Evolutionary conservation across 768 basidiomycete species (phyloP), one percentile per base, ranked within the genome.

Genomic region (Psilocybe cyanescens): DNA sequence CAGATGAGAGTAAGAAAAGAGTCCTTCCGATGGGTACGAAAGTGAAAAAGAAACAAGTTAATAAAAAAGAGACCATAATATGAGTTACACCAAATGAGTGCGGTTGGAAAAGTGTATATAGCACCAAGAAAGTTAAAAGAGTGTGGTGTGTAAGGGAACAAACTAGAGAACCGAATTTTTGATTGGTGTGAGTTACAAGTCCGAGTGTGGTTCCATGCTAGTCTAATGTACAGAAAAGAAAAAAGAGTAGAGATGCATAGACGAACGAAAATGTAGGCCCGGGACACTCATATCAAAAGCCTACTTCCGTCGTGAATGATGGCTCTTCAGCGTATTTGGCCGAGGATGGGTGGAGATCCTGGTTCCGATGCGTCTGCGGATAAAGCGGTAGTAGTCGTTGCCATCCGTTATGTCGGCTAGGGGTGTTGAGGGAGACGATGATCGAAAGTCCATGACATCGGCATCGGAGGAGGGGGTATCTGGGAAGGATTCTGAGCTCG

Each of bases 281-380:
- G 76, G 33, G 70, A 67, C 31, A 56, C 50, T 24, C 35, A 71
- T 59, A 49, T 72, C 72, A 60, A 71, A 50, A 68, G 48, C 61
- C 44, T 73, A 72, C 56, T 71, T 73, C 56, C 72, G 72, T 57
- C 72, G 73, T 39, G 70, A 67, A 67, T 73, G 65, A 55, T 70
- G 71, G 12, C 64, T 71, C 57, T 66, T 64, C 59, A 74, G 57
- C 29, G 76, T 74, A 16, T 71, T 70, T 47, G 75, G 70, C 46
- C 68, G 73, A 50, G 78, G 75, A 45, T 79, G 74, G 35, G 79
- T 76, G 41, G 81, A 82, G 37, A 84, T 78, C 48, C 81, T 75
- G 33, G 79, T 77, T 29, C 81, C 81, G 49, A 76, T 77, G 63
- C 74, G 78, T 58, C 74, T 73, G 55, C 73, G 75, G 57, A 72